Conservation (phyloP, 2,329 filamentous ascomycete species). For the Trichoderma semiorbis region DNA sequence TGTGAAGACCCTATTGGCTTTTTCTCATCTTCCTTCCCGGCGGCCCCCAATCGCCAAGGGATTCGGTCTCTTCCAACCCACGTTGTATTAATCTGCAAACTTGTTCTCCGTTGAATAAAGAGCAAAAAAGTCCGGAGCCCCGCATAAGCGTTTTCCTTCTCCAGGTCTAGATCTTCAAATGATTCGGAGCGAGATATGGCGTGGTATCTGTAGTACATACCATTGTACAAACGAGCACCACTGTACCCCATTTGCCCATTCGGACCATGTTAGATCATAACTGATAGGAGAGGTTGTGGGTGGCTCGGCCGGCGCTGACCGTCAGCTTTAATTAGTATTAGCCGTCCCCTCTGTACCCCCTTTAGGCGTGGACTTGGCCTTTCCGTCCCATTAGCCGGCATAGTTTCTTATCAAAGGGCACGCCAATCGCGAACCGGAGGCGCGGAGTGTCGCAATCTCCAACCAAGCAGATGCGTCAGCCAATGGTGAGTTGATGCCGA, state of each 20-base stretch:
- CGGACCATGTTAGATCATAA: not conserved
- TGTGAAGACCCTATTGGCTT: not conserved
- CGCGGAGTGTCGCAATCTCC: not conserved
- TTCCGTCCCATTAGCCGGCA: conserved; percentile 2
- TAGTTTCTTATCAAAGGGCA: not conserved
- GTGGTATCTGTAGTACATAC: not conserved
- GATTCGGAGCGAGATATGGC: not conserved
- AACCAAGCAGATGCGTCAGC: not conserved
- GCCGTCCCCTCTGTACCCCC: conserved; percentile 9
- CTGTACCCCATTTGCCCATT: not conserved
- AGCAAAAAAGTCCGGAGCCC: not conserved
- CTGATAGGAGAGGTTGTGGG: not conserved
- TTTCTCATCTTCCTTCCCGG: not conserved
- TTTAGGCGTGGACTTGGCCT: not conserved
- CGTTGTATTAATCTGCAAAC: not conserved
- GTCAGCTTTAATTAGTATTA: conserved; percentile 3
- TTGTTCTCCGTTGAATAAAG: not conserved
- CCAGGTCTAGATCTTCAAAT: not conserved
- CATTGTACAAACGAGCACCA: not conserved
- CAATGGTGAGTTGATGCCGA: not conserved
- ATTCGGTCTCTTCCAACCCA: not conserved
- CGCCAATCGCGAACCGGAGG: not conserved
- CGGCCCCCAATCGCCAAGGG: not conserved
- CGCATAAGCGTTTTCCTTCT: not conserved
- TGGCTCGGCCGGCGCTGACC: conserved; percentile 10